Evolutionary conservation across 345 rosid species (phyloP), one percentile per base, ranked within the genome.

Genomic region (Limnanthes douglasii): DNA sequence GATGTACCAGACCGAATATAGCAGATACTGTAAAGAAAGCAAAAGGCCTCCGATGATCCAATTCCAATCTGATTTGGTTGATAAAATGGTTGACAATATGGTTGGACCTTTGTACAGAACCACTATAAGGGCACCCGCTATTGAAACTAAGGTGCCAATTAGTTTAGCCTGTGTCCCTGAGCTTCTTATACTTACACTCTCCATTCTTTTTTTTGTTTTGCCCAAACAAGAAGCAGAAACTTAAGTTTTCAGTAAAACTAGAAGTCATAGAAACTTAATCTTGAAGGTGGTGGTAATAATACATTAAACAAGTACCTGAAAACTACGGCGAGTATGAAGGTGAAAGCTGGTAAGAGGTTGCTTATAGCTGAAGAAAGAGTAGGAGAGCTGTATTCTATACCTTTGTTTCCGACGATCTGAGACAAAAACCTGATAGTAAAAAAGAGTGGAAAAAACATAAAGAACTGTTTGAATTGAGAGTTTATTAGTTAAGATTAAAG

Each of bases 11-110:
- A 42, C 12, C 31, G 60, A 48, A n/a, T 21, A 0, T 29, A 48
- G 49, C 0, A 55, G 29, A 37, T 48, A 23, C 29, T 55, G 45
- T 18, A 34, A 1, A 41, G 26, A 10, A 2, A 55, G 48, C 30
- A 55, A 30, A 18, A 55, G 11, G 3, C 60, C 60, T 41, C 61
- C 61, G 1, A 48, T 24, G 3, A 42, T 42, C 61, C 61, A 56
- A 11, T 48, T 42, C n/a, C 49, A 41, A 2, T 56, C 50, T 20
- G 41, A 36, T 34, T 40, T 11, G 5, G 39, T 31, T 14, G 8
- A 15, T 16, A 45, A 44, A 18, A 31, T 17, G 28, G 15, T 3
- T 22, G 39, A 9, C 1, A 56, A 8, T 18, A 56, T 17, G 30
- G 14, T 18, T 4, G 61, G 50, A 13, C 61, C 61, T 19, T 36